Evolutionary conservation across 2,329 filamentous ascomycete genomes (phyloP).

Genomic region (Apiospora arundinis): DNA sequence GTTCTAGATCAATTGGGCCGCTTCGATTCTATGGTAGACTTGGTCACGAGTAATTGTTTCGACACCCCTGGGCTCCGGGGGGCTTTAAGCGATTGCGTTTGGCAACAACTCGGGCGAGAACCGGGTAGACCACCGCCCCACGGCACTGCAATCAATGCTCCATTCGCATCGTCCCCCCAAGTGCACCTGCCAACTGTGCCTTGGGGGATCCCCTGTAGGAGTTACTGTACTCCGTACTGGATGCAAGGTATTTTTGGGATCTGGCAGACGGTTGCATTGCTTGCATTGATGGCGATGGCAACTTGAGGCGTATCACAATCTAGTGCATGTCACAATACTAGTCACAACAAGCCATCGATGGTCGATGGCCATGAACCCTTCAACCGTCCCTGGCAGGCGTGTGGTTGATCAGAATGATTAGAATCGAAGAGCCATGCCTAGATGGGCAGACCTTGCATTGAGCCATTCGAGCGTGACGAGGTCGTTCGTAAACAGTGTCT

Average conservation of each 20-base stretch:
- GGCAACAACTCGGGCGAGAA: background rate
- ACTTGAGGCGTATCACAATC: background rate
- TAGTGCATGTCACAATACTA: background rate
- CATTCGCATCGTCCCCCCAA: background rate
- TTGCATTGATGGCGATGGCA: background rate
- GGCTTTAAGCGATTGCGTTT: background rate
- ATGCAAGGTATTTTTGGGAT: background rate
- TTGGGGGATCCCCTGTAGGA: background rate
- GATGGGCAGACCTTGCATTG: background rate
- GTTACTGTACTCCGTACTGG: too few relatives aligned
- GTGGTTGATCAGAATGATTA: background rate
- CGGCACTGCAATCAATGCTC: background rate
- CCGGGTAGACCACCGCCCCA: background rate
- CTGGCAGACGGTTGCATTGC: background rate
- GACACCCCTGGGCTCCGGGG: background rate
- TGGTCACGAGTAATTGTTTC: background rate
- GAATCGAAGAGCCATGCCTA: background rate
- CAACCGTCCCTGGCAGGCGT: background rate
- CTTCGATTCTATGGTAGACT: background rate
- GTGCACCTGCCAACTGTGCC: background rate
- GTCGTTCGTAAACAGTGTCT: background rate
- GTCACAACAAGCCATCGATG: background rate
- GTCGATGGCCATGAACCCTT: background rate
- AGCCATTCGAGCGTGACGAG: background rate
- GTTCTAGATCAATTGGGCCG: background rate